Conservation (phyloP, 2,329 filamentous ascomycete genomes). For the Claviceps fusiformis region DNA sequence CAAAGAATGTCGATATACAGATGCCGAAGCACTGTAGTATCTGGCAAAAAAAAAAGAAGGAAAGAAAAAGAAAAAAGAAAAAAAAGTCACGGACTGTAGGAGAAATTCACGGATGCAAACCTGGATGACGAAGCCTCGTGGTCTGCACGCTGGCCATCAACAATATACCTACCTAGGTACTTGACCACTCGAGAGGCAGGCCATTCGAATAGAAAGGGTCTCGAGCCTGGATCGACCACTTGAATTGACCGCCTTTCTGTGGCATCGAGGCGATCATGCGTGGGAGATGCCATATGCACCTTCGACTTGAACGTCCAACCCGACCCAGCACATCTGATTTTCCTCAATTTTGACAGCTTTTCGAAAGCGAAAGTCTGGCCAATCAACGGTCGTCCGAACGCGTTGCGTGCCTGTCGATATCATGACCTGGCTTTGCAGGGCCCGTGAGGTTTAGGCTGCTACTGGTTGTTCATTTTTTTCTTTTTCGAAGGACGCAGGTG, state of each 20-base stretch:
- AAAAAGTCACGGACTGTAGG: background rate
- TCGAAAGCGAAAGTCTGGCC: background rate
- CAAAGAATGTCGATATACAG: slow-evolving; percentile 35
- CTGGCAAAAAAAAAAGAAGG: slow-evolving; percentile 18
- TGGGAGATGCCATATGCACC: background rate
- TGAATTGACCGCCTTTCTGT: background rate
- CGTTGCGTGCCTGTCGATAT: background rate
- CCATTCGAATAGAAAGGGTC: background rate
- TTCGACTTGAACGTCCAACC: background rate
- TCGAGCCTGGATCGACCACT: background rate
- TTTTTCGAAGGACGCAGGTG: background rate
- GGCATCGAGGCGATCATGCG: too few species aligned
- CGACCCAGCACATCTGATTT: background rate
- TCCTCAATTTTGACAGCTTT: background rate
- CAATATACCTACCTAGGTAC: background rate
- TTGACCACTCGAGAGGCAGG: background rate
- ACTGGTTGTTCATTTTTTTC: background rate
- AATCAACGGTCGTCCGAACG: background rate
- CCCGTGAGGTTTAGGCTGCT: background rate
- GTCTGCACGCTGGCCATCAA: background rate
- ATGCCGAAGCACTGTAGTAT: slow-evolving; percentile 17
- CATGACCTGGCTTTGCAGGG: background rate
- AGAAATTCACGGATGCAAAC: background rate
- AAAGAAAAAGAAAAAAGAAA: too few species aligned
- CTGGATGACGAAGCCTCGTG: too few species aligned